Conservation (phyloP, 2,329 filamentous ascomycete species). For the Colletotrichum agaves region DNA sequence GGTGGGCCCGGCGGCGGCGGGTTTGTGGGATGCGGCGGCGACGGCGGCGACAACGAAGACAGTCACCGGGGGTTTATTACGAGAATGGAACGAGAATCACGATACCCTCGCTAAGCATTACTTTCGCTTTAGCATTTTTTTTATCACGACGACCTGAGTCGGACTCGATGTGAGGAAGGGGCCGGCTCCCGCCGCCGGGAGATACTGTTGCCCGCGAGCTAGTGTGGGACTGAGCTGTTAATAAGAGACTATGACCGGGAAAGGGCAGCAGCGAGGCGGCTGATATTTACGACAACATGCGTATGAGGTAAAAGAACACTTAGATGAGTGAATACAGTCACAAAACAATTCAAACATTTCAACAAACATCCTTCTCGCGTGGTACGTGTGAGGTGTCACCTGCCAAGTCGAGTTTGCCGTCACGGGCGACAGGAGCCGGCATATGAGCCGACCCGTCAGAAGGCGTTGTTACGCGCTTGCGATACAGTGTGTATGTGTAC, state of each 20-base stretch:
- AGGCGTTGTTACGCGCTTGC: conserved; percentile 13
- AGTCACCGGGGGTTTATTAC: background rate
- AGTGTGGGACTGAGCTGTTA: background rate
- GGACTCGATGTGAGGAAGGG: conserved; percentile 10
- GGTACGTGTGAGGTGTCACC: background rate
- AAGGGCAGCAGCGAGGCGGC: background rate
- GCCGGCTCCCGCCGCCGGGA: background rate
- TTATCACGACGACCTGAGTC: background rate
- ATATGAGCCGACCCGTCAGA: background rate
- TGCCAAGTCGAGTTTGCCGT: background rate
- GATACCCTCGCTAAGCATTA: conserved; percentile 35
- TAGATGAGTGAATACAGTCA: conserved; percentile 17
- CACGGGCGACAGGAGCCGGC: background rate
- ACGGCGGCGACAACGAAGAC: background rate
- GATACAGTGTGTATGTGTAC: conserved; percentile 17
- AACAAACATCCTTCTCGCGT: background rate
- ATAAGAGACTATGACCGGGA: background rate
- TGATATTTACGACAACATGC: background rate
- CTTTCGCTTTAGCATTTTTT: conserved; percentile 18
- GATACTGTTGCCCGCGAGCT: background rate
- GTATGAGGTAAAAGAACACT: conserved; percentile 1
- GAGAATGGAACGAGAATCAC: conserved; percentile 26
- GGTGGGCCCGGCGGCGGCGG: too few relatives aligned
- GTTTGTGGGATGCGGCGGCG: too few relatives aligned
- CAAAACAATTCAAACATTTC: background rate